phyloP scores from a whole-genome alignment of 192 early-diverging fungal genomes.

The Coemansia sp. region DNA sequence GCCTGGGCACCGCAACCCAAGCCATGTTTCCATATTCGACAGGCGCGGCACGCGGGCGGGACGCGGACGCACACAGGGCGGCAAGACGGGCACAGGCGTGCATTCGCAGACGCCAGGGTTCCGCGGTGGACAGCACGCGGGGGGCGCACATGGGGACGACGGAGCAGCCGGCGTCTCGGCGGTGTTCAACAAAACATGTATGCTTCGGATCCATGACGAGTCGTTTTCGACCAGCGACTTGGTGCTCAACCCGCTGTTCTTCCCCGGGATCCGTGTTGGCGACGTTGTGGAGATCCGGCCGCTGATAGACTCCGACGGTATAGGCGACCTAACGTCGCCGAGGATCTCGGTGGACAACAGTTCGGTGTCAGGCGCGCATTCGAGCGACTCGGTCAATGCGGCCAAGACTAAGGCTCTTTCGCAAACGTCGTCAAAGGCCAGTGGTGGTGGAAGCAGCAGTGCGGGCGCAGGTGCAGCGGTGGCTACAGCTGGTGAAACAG shows the following conservation, averaged over 20 bases:
- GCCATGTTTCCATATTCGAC: slow-evolving; percentile 47
- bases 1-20: slow-evolving; percentile 3
- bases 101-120: background rate
- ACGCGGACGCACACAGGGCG: slow-evolving; percentile 24
- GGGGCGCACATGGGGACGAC: slow-evolving; percentile 28
- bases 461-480: background rate
- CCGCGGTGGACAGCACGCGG: slow-evolving; percentile 2
- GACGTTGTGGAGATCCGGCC: slow-evolving; percentile 50
- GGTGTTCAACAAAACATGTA: slow-evolving; percentile 42
- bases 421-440: background rate
- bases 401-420: background rate
- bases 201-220: slow-evolving; percentile 47
- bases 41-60: slow-evolving; percentile 29
- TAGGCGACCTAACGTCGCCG: slow-evolving; percentile 23
- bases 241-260: slow-evolving; percentile 47
- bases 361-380: slow-evolving; percentile 5
- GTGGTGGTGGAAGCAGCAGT: slow-evolving; percentile 10
- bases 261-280: slow-evolving; percentile 47
- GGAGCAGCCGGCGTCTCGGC: slow-evolving; percentile 5
- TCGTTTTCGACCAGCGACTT: slow-evolving; percentile 37
- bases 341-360: slow-evolving; percentile 31
- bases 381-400: background rate
- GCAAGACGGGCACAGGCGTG: slow-evolving; percentile 4
- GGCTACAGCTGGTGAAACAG: background rate
- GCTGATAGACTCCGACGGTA: slow-evolving; percentile 18